phyloP scores from a whole-genome alignment of 2,329 filamentous ascomycete genomes.

The Escovopsis sp. region DNA sequence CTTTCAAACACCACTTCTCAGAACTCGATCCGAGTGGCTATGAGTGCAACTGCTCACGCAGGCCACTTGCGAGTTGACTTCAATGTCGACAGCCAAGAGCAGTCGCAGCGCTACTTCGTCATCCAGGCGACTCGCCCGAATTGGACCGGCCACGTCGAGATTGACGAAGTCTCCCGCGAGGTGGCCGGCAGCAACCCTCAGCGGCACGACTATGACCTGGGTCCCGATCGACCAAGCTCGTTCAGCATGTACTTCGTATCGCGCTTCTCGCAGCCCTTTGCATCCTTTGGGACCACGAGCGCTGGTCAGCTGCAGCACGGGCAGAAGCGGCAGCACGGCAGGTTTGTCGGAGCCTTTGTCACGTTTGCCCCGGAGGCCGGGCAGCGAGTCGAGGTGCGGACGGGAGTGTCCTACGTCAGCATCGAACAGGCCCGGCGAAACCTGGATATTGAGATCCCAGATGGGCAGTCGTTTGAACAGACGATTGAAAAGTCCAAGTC shows the following conservation, averaged over 20 bases:
- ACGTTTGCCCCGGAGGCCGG: conserved; percentile 16
- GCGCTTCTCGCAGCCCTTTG: conserved; percentile 28
- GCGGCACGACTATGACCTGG: conserved; percentile 30
- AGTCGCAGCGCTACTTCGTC: conserved; percentile 21
- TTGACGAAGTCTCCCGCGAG: conserved; percentile 22
- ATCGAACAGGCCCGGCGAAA: conserved; percentile 31
- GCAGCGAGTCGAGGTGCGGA: conserved; percentile 27
- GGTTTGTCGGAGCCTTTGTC: conserved; percentile 26
- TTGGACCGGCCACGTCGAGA: conserved; percentile 28
- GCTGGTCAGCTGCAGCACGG: conserved; percentile 14
- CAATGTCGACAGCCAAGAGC: conserved; percentile 4
- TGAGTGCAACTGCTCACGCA: conserved; percentile 28
- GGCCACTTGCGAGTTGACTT: conserved; percentile 28
- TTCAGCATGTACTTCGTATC: conserved; percentile 33
- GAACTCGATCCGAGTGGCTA: conserved; percentile 16
- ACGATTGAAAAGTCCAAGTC: conserved; percentile 25
- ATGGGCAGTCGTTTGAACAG: conserved; percentile 20
- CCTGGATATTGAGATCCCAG: conserved; percentile 26
- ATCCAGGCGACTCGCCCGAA: conserved; percentile 30
- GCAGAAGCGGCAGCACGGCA: conserved; percentile 14
- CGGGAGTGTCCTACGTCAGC: conserved; percentile 31
- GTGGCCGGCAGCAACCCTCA: conserved; percentile 30
- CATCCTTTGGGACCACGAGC: conserved; percentile 19
- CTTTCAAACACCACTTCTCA: conserved; percentile 1
- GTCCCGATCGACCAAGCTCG: conserved; percentile 24